Evolutionary conservation across 768 basidiomycete species (phyloP).

Genomic region (Termitomyces sp.): DNA sequence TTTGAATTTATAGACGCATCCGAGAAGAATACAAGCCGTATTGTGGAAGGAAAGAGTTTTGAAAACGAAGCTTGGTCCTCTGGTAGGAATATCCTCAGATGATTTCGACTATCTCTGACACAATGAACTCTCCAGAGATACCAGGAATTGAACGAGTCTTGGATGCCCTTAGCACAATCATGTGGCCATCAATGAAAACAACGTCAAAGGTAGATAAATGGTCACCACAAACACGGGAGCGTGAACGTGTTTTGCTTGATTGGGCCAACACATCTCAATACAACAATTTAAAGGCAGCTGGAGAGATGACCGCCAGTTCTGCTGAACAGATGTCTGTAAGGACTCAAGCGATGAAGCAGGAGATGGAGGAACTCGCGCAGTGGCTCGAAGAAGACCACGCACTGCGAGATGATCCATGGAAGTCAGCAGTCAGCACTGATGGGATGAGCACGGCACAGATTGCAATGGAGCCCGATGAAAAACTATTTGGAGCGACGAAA

Average conservation of each 20-base stretch:
- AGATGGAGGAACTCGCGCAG: conserved; percentile 56
- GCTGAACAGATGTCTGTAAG: conserved; percentile 20
- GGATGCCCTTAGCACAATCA: conserved; percentile 80
- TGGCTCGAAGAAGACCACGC: conserved; percentile 57
- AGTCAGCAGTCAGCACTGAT: conserved; percentile 28
- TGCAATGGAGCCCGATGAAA: conserved; percentile 11
- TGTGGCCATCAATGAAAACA: conserved; percentile 81
- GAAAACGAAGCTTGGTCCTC: conserved; percentile 13
- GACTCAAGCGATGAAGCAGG: conserved; percentile 36
- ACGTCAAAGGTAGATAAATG: conserved; percentile 17
- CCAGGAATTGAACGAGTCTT: conserved; percentile 62
- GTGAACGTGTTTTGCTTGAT: conserved; percentile 32
- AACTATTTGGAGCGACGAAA: not conserved
- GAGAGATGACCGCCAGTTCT: conserved; percentile 14
- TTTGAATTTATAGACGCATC: conserved; percentile 76
- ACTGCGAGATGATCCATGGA: conserved; percentile 38
- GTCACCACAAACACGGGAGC: conserved; percentile 18
- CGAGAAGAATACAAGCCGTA: conserved; percentile 11
- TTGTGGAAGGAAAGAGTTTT: conserved; percentile 9
- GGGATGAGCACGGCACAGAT: conserved; percentile 23
- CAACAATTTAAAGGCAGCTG: conserved; percentile 22
- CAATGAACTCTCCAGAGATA: conserved; percentile 31
- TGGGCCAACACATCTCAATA: conserved; percentile 42
- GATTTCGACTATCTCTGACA: not conserved
- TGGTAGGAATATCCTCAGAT: conserved; percentile 20